phyloP scores from a whole-genome alignment of 345 rosid genomes.

The Populus nigra region DNA sequence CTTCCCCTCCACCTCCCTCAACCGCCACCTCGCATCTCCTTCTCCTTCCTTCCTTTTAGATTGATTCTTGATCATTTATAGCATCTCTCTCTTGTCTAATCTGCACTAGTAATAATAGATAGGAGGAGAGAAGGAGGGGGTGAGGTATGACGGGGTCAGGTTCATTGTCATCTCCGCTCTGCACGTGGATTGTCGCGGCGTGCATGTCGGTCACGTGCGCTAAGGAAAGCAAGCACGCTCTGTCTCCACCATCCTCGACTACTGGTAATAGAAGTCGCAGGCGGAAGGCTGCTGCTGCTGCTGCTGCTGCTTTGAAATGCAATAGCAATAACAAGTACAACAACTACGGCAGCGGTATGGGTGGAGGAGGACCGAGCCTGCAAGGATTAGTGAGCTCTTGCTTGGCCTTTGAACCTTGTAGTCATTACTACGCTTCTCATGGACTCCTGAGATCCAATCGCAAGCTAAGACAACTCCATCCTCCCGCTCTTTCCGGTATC shows the following conservation, averaged over 20 bases:
- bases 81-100: neutral
- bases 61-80: neutral
- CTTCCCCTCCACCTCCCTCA: neutral
- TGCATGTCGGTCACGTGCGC: conserved; percentile 72
- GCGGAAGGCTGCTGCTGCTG: neutral
- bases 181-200: conserved; percentile 86
- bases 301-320: neutral
- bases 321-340: neutral
- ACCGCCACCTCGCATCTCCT: neutral
- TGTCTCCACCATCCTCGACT: conserved; percentile 15
- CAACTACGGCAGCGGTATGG: neutral
- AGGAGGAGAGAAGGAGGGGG: neutral
- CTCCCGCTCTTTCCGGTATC: conserved; percentile 20
- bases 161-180: conserved; percentile 59
- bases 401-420: conserved; percentile 67
- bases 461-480: conserved; percentile 10
- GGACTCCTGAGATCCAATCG: conserved; percentile 44
- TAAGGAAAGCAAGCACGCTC: conserved; percentile 29
- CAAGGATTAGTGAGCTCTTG: conserved; percentile 55
- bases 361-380: conserved; percentile 40
- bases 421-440: conserved; percentile 46
- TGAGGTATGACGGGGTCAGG: conserved; percentile 24
- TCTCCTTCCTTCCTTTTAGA: neutral
- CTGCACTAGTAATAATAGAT: neutral
- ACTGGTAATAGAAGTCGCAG: neutral